Base-by-base conservation (phyloP, 1,284 basidiomycete species). In the Malassezia obtusa region DNA sequence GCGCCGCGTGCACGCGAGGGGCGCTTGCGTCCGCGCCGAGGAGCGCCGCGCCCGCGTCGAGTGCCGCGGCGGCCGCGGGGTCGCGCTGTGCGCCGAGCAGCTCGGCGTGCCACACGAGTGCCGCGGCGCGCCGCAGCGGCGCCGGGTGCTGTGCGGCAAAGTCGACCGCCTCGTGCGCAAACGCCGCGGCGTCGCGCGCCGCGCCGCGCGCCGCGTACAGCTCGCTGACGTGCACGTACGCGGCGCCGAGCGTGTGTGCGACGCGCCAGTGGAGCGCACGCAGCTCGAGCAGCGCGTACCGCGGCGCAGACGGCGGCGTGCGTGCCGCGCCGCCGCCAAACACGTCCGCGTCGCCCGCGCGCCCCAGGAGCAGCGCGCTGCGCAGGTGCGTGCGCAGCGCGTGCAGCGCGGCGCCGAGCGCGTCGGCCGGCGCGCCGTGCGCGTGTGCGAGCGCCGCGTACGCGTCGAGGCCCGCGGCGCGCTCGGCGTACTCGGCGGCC, bases 131-230 rank as follows among this genome's bases (percentile, higher is more conserved):
- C 8, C 59, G 38, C 32, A 62, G 31, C 24, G 65, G 51, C 10
- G 64, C 53, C n/a, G 44, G 36, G 25, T 60, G 40, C 21, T 54
- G 48, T 5, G 47, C 49, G 30, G 59, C 59, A 47, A 68, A 61
- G 33, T 66, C 62, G 32, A 70, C 56, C 21, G 59, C 57, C 43
- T 73, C 70, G 7, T 47, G 45, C 10, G 61, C 67, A 48, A 65
- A 61, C 1, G 59, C 58, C n/a, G 64, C 64, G 3, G 70, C 67
- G 26, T 73, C 67, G 7, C 58, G 44, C 6, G 57, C 62, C 9
- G 62, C 62, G 30, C 70, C 70, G 17, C 69, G 67, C 19, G 49
- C 21, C n/a, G 60, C 57, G 35, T 70, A 60, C 35, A 68, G 26
- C 15, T 36, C 48, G 24, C 61, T 61, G 36, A 68, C 49, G 5